Evolutionary conservation across 1,284 basidiomycete genomes (phyloP), one percentile per base, ranked within the genome.

Genomic region (Trichosporon asahii): DNA sequence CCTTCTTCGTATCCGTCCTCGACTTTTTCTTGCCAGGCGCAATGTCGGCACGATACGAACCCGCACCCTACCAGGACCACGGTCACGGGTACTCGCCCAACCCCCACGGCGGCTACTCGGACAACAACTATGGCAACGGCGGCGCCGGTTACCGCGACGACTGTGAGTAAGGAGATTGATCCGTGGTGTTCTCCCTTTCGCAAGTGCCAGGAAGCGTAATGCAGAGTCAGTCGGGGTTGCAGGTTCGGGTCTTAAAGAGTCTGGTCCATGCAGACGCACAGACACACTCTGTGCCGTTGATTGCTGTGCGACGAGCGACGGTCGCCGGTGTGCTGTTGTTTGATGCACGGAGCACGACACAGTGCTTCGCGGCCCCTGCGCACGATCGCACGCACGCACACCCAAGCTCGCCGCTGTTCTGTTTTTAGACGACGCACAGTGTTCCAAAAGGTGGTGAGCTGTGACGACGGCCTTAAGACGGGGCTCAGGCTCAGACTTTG

Each of bases 1-100:
- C n/a, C n/a, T n/a, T n/a, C 27, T n/a, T 33, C 27, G 18, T 60
- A 11, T 23, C 11, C 55, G 18, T 18, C 27, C 55, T 25, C 49
- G 49, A 15, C 25, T 18, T 21, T 27, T 2, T 14, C 29, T 33
- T 33, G 31, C 18, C 57, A n/a, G 40, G 11, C 29, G 23, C 49
- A 61, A 61, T 61, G 57, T 61, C 57, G 57, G 57, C 57, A 61
- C 57, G 57, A 61, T 61, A 61, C 57, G 57, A 61, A 27, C 57
- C 57, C 29, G 57, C 57, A 5, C 57, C 57, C 27, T 61, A 61
- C 57, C 57, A 61, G 29, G 57, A 61, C 57, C 35, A 37, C 9
- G 35, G 35, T 37, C 35, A 9, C 29, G 29, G 57, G 57, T 61
- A 61, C 57, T 31, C 57, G 57, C 57, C 57, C 57, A 61, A 61